Evolutionary conservation across 2,329 filamentous ascomycete species (phyloP).

Genomic region (Clonostachys solani): DNA sequence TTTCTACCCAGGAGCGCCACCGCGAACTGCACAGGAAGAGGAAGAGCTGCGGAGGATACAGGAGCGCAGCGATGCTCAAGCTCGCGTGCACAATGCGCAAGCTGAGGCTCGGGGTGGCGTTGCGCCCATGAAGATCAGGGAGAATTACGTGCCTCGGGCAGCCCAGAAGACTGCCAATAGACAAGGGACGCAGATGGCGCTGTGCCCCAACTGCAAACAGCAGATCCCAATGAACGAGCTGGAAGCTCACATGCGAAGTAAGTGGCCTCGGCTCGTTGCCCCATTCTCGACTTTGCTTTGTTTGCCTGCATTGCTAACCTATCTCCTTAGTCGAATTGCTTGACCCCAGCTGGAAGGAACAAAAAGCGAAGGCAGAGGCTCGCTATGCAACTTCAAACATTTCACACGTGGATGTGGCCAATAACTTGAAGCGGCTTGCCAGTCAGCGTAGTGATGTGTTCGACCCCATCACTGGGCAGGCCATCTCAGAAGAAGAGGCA

Average conservation of each 20-base stretch:
- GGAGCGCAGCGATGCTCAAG: conserved; percentile 55
- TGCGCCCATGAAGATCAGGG: conserved; percentile 81
- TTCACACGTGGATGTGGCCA: conserved; percentile 81
- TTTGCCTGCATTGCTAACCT: conserved; percentile 22
- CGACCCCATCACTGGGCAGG: conserved; percentile 65
- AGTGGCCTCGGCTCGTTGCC: conserved; percentile 15
- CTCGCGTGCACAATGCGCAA: conserved; percentile 70
- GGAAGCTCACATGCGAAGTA: conserved; percentile 87
- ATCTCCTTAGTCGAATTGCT: conserved; percentile 70
- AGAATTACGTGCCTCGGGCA: conserved; percentile 86
- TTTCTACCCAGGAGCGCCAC: conserved; percentile 16
- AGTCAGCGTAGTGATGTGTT: conserved; percentile 87
- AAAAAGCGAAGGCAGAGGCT: conserved; percentile 83
- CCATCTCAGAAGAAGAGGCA: conserved; percentile 68
- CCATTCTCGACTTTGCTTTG: not conserved
- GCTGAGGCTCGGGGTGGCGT: conserved; percentile 67
- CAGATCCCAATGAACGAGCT: conserved; percentile 83
- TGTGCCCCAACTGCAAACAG: conserved; percentile 93
- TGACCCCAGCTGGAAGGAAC: conserved; percentile 93
- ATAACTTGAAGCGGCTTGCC: conserved; percentile 91
- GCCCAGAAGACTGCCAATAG: conserved; percentile 67
- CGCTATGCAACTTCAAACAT: conserved; percentile 83
- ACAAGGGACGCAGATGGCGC: conserved; percentile 58
- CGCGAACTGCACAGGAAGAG: conserved; percentile 45
- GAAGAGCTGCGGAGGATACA: conserved; percentile 61